phyloP scores from a whole-genome alignment of 805 yeast species.

The Metschnikowia lachancei region DNA sequence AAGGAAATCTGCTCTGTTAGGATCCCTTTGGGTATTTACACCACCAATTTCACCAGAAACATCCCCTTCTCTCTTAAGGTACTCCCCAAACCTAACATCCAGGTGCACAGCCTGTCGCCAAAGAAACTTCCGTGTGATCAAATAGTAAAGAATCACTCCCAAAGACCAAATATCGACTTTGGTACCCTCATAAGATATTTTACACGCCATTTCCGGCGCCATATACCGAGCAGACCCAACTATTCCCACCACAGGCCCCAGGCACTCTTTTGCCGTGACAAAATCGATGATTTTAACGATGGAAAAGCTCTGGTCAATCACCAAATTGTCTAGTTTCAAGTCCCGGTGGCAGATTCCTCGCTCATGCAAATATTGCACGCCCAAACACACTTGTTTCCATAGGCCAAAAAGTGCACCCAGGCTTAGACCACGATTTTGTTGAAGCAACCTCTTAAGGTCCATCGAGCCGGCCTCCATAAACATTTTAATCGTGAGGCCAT shows the following conservation, averaged over 20 bases:
- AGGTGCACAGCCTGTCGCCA: constrained; percentile 46
- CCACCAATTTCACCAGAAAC: background rate
- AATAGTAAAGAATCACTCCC: constrained; percentile 41
- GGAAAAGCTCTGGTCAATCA: constrained; percentile 27
- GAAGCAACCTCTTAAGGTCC: constrained; percentile 20
- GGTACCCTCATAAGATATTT: constrained; percentile 39
- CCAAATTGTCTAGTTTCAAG: constrained; percentile 47
- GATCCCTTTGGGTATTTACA: background rate
- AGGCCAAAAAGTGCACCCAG: constrained; percentile 25
- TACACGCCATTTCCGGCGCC: constrained; percentile 47
- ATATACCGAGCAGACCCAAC: constrained; percentile 47
- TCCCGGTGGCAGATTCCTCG: constrained; percentile 47
- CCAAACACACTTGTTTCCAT: constrained; percentile 43
- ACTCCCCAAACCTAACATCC: constrained; percentile 24
- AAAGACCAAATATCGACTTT: constrained; percentile 50
- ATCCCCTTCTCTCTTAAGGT: background rate
- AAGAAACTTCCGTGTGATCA: constrained; percentile 36
- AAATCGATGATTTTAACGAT: constrained; percentile 47
- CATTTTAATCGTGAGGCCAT: constrained; percentile 24
- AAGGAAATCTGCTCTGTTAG: background rate
- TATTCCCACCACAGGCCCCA: constrained; percentile 36
- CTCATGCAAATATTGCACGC: constrained; percentile 39
- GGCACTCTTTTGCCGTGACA: constrained; percentile 26
- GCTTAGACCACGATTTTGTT: background rate
- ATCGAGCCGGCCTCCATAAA: constrained; percentile 34